Percentiles rank a stretch among this genome's conserved stretches.
phyloP scores from a whole-genome alignment of 768 basidiomycete species.

The Naganishia onofrii region DNA sequence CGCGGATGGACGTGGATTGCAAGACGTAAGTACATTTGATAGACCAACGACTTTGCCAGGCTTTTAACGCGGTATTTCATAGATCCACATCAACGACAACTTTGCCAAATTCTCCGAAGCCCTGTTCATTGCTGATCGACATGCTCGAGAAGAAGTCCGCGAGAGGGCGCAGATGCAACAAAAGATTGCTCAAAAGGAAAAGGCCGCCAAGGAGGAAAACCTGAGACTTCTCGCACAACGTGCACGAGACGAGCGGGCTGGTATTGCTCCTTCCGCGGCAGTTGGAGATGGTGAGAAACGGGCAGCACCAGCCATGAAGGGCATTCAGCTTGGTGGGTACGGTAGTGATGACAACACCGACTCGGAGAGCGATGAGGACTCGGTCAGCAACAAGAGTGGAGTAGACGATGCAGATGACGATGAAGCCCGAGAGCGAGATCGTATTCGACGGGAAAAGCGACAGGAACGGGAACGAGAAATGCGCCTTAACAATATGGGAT shows the following conservation, averaged over 20 bases:
- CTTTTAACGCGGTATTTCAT: not conserved
- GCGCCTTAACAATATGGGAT: constrained; percentile 99
- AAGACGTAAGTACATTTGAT: constrained; percentile 71
- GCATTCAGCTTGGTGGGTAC: constrained; percentile 75
- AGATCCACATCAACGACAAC: constrained; percentile 98
- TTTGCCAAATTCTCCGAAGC: constrained; percentile 99
- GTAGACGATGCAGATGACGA: constrained; percentile 69
- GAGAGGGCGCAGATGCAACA: constrained; percentile 97
- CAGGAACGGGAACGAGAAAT: constrained; percentile 93
- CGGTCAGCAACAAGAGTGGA: constrained; percentile 36
- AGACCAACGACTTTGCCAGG: not conserved
- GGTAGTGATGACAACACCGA: constrained; percentile 81
- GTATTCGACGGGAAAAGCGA: constrained; percentile 86
- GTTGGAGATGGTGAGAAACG: constrained; percentile 26
- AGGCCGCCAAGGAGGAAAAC: constrained; percentile 93
- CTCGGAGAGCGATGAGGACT: constrained; percentile 61
- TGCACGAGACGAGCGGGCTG: constrained; percentile 88
- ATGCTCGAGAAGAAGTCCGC: constrained; percentile 95
- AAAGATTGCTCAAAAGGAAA: constrained; percentile 97
- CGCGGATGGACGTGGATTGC: constrained; percentile 94
- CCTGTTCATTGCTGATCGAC: constrained; percentile 89
- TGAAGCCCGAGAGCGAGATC: constrained; percentile 77
- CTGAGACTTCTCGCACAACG: constrained; percentile 89
- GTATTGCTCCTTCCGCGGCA: constrained; percentile 63
- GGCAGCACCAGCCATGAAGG: constrained; percentile 55